Base-by-base conservation (phyloP, 495 filamentous ascomycete genomes). In the Cercophora scortea region DNA sequence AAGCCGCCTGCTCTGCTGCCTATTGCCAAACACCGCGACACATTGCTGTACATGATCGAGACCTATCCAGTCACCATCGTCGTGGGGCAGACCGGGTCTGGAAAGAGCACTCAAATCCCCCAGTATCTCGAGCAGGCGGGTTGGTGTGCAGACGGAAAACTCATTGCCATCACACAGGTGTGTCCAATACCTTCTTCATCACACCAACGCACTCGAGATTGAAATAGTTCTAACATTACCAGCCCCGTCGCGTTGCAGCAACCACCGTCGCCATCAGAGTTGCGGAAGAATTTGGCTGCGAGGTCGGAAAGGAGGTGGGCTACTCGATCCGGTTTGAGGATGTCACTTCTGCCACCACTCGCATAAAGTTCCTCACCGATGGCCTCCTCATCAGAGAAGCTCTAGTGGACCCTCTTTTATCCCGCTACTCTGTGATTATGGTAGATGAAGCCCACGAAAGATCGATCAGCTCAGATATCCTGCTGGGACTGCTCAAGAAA, bases 271-370 rank as follows among this genome's bases (percentile, higher is more conserved):
- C 94, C 42, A 78, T 84, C 11, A 75, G 93, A 63, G 93, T 98
- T 15, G 94, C 93, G 4, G 87, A 96, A 56, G 93, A 99, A 69
- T 86, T 90, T 79, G 85, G 90, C 10, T 89, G 88, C 64, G 85
- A 91, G 58, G 58, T 98, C 17, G 94, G 93, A 15, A 89, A 96
- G 70, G 88, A 96, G 68, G 90, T 97, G 49, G 94, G 94, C 44
- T 97, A 96, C 65, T 90, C 90, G 17, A 96, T 97, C 54, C 81
- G 93, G 49, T 99, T 99, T 64, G 94, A 97, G 64, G 93, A 97
- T 74, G 74, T 87, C 57, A 96, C 91, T n/a, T 95, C 90, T 42
- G 79, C 85, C 10, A 73, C 78, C 45, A 99, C 93, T 2, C 79
- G 81, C 45, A 94, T 99, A 67, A 99, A 99, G 65, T 99, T 96